Conservation (phyloP, 164 flowering plant species). For the Cinnamomum chago region DNA sequence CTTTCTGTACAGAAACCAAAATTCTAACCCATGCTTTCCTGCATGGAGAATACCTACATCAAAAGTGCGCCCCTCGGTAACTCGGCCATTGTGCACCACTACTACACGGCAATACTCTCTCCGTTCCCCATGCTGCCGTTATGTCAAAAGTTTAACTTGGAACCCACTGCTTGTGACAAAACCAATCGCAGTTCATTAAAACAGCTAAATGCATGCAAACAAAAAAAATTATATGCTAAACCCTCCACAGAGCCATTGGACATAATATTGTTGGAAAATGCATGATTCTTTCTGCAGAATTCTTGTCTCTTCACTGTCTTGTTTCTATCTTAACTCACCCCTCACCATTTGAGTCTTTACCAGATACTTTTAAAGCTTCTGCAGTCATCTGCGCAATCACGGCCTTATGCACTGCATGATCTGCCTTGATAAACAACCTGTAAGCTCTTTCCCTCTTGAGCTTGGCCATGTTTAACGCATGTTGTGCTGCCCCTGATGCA, state of each 20-base stretch:
- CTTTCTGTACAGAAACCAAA: conserved; percentile 51
- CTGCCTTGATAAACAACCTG: conserved; percentile 69
- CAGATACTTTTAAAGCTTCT: conserved; percentile 64
- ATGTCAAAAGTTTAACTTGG: conserved; percentile 13
- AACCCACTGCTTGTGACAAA: conserved; percentile 7
- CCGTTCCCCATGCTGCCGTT: conserved; percentile 5
- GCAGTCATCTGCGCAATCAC: conserved; percentile 81
- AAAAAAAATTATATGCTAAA: conserved; percentile 2
- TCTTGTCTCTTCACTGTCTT: background rate
- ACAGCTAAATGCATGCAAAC: conserved; percentile 14
- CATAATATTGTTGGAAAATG: background rate
- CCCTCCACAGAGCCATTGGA: background rate
- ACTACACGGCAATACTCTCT: background rate
- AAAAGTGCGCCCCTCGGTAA: conserved; percentile 2
- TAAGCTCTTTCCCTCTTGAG: conserved; percentile 78
- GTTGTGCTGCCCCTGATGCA: conserved; percentile 79
- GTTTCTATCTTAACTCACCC: conserved; percentile 18
- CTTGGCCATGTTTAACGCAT: conserved; percentile 71
- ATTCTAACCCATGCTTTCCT: conserved; percentile 37
- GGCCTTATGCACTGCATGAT: conserved; percentile 87
- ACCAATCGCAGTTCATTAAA: background rate
- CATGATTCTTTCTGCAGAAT: background rate
- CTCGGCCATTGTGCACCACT: background rate
- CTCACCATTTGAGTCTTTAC: conserved; percentile 29
- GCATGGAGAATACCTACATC: conserved; percentile 23